Evolutionary conservation across 805 yeast genomes (phyloP).

Genomic region (Saturnispora serradocipensis): DNA sequence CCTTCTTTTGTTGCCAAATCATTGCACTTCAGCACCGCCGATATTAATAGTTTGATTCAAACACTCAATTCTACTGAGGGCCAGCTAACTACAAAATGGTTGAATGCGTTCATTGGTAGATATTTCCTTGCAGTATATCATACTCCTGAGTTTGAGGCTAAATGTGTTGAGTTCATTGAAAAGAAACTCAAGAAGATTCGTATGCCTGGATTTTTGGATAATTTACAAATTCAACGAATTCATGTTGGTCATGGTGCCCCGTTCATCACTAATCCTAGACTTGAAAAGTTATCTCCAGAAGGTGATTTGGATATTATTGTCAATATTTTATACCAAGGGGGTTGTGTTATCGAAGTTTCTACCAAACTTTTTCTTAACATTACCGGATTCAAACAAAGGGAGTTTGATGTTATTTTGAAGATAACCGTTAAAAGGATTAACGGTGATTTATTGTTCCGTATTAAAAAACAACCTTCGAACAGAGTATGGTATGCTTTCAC

Average conservation of each 20-base stretch:
- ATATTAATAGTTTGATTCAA: constrained; percentile 66
- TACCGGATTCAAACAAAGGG: constrained; percentile 59
- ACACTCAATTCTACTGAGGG: constrained; percentile 75
- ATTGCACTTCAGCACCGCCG: constrained; percentile 58
- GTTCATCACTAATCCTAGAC: constrained; percentile 58
- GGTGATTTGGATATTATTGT: constrained; percentile 61
- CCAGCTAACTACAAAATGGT: constrained; percentile 78
- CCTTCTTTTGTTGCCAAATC: constrained; percentile 66
- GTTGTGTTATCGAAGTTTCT: constrained; percentile 64
- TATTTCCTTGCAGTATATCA: constrained; percentile 67
- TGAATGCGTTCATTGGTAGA: constrained; percentile 81
- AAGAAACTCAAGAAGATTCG: constrained; percentile 71
- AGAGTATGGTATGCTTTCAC: constrained; percentile 88
- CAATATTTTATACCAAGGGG: constrained; percentile 64
- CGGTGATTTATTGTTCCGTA: constrained; percentile 59
- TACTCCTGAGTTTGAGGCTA: constrained; percentile 55
- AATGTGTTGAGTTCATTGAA: constrained; percentile 49
- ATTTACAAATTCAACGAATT: constrained; percentile 62
- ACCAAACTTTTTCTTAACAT: constrained; percentile 71
- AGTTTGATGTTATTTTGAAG: constrained; percentile 64
- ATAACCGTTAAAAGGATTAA: constrained; percentile 58
- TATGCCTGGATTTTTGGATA: constrained; percentile 82
- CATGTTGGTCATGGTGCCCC: constrained; percentile 80
- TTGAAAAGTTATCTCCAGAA: constrained; percentile 65
- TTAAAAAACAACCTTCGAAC: constrained; percentile 87